phyloP scores from a whole-genome alignment of 345 rosid species.

The Physaria fendleri region DNA sequence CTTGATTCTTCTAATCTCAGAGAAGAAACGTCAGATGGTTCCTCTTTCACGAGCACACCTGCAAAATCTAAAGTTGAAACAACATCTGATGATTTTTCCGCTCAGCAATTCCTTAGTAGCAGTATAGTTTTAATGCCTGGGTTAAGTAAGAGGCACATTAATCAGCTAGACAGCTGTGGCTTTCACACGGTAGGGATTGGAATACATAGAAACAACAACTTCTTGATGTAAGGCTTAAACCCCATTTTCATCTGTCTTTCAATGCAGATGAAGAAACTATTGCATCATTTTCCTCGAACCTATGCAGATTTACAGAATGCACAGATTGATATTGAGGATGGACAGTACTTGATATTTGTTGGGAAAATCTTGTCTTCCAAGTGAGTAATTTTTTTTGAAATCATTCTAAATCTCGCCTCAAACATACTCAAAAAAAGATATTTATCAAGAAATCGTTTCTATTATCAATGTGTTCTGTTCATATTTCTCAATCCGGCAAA shows the following conservation, averaged over 20 bases:
- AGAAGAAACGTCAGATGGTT: slow-evolving; percentile 30
- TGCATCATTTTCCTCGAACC: slow-evolving; percentile 91
- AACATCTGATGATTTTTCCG: slow-evolving; percentile 19
- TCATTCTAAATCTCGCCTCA: neutral
- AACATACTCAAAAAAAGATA: neutral
- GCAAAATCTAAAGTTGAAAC: slow-evolving; percentile 32
- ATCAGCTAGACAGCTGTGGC: slow-evolving; percentile 63
- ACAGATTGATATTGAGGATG: slow-evolving; percentile 65
- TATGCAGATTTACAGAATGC: slow-evolving; percentile 90
- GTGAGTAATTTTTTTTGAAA: slow-evolving; percentile 34
- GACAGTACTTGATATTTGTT: slow-evolving; percentile 81
- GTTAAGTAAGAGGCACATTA: slow-evolving; percentile 54
- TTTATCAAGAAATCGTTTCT: neutral
- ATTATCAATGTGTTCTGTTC: neutral
- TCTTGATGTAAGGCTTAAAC: slow-evolving; percentile 16
- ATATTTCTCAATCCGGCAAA: neutral
- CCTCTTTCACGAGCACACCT: slow-evolving; percentile 24
- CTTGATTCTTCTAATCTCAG: slow-evolving; percentile 30
- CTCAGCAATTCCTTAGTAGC: slow-evolving; percentile 45
- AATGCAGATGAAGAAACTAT: slow-evolving; percentile 64
- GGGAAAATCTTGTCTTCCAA: slow-evolving; percentile 75
- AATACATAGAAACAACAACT: neutral
- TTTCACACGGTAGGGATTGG: slow-evolving; percentile 66
- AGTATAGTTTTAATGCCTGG: slow-evolving; percentile 53
- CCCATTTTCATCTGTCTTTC: slow-evolving; percentile 13